Base-by-base conservation (phyloP, 345 rosid genomes). In the Eucalyptus guilfoylei region DNA sequence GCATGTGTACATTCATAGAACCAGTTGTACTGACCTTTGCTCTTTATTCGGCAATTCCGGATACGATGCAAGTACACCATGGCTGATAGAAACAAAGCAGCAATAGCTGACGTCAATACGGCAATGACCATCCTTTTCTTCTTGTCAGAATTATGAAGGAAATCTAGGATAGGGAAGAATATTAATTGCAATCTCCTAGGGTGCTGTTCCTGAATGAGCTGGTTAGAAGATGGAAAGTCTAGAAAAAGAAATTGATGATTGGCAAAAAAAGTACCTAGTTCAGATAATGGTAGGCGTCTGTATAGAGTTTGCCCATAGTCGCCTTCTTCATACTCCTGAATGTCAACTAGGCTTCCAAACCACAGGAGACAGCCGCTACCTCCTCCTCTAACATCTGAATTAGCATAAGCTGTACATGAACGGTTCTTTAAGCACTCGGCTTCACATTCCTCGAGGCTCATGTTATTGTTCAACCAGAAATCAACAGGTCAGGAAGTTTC, bases 371-470 rank as follows among this genome's bases (percentile, higher is more conserved):
- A 91, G 6, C 93, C 93, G 4, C 87, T 64, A 19, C 90, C 93
- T 87, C 91, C 90, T 44, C 86, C 87, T 34, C 49, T 62, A 28
- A 92, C 55, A 67, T 90, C 69, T 13, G 89, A 86, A 67, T 49
- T 88, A 13, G 92, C 88, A 88, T 92, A 93, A 87, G 94, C 94
- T 2, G 54, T 87, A 19, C 95, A 93, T 47, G 92, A 91, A 86
- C 94, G 88, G 30, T 90, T 89, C 30, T 54, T 62, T 64, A 81
- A 86, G 86, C 95, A 93, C 86, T 54, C 8, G 6, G 40, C 9
- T 19, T 85, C 40, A 80, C 94, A 93, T 13, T 90, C 89, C 11
- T 87, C 32, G 3, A 67, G 85, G 21, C 88, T 89, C 49, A 72
- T n/a, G 54, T 40, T 30, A 88, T 92, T 64, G 86, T 91, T 87